A percentile compares a stretch with the other conserved stretches of the same genome.
phyloP scores from a whole-genome alignment of 768 basidiomycete species.

The Russula foetens region DNA sequence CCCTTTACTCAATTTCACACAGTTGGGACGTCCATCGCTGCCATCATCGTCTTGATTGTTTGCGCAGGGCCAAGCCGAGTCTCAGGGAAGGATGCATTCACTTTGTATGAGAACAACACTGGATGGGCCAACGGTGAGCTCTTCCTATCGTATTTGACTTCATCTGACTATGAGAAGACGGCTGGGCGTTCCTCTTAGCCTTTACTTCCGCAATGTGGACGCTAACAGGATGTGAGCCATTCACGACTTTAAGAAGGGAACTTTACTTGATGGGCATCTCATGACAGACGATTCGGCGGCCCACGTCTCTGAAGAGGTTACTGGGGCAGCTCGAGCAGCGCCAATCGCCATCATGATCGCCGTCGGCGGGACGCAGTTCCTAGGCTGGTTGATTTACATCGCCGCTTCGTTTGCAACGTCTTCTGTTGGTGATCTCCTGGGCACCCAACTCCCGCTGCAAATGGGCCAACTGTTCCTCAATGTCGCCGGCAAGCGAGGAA shows the following conservation, averaged over 20 bases:
- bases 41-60: conserved; percentile 52
- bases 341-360: conserved; percentile 63
- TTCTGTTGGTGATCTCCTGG: conserved; percentile 42
- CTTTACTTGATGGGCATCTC: not conserved
- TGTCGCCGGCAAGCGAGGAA: conserved; percentile 57
- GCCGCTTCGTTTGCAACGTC: conserved; percentile 57
- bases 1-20: not conserved
- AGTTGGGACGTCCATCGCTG: conserved; percentile 61
- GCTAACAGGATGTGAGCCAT: conserved; percentile 56
- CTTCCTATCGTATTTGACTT: not conserved
- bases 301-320: conserved; percentile 65
- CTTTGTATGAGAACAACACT: conserved; percentile 60
- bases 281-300: conserved; percentile 63
- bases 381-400: conserved; percentile 62
- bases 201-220: conserved; percentile 79
- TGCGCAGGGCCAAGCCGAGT: conserved; percentile 44
- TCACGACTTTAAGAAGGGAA: not conserved
- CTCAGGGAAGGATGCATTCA: conserved; percentile 63
- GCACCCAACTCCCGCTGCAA: conserved; percentile 46
- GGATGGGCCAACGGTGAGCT: conserved; percentile 55
- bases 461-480: conserved; percentile 69
- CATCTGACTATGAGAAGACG: conserved; percentile 34
- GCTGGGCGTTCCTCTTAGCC: conserved; percentile 65
- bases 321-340: conserved; percentile 54
- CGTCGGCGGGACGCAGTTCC: conserved; percentile 47